Base-by-base conservation (phyloP, 768 basidiomycete species). In the Leucosporidium yakuticum region DNA sequence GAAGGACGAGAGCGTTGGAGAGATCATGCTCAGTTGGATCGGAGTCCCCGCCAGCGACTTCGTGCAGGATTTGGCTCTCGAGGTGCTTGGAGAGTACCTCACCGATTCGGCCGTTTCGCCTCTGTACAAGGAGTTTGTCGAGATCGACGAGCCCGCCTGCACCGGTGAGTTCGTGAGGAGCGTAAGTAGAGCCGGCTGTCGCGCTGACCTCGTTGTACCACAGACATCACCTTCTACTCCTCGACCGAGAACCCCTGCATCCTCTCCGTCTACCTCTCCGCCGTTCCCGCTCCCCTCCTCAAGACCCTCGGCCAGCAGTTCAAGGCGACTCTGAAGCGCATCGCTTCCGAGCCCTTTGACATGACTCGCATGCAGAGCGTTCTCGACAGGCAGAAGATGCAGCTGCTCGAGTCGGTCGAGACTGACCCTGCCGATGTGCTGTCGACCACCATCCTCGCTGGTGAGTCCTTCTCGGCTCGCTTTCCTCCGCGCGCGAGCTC, bases 1-100 rank as follows among this genome's bases (percentile, higher is more conserved):
- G 80, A 87, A 91, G 78, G 94, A 98, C 74, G 95, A 98, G 81
- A 89, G 74, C 4, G 85, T 91, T 74, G 95, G 96, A 47, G 93
- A 97, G 80, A 76, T 98, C 11, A 79, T 84, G 25, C 83, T 97
- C 58, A 83, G 81, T 47, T 93, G 87, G 79, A 81, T 88, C 67
- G 95, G 94, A 6, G 90, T 91, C n/a, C 76, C 85, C 48, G 84
- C 84, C 20, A 84, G 84, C 67, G 83, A 85, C 64, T 89, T 86
- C 75, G 76, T 94, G 62, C 86, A 88, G 75, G 83, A 86, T 64
- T 87, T 87, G 82, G 95, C 94, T 21, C 76, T 97, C 64, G 91
- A 95, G 66, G 81, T 96, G 59, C 80, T 99, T 27, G 84, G 86
- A n/a, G 84, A 84, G 32, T 99, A 99, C 76, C 81, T 99, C 32